Base-by-base conservation (phyloP, 2,329 filamentous ascomycete species). In the Exophiala phaeomuriformis region DNA sequence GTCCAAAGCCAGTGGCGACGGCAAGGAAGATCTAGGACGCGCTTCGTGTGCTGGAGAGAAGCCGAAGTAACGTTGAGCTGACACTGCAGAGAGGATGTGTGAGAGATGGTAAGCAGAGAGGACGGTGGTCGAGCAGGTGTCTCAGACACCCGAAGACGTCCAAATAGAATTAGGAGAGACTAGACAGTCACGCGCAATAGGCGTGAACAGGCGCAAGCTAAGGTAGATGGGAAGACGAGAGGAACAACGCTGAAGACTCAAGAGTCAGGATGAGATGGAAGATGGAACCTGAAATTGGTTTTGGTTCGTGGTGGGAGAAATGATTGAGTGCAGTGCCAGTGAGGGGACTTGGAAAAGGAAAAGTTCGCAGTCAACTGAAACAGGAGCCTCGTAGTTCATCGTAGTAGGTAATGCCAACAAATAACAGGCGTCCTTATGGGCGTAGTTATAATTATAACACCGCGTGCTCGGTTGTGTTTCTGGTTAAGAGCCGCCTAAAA, bases 81-180 rank as follows among this genome's bases (percentile, higher is more conserved):
- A 19, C 19, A 19, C 19, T 19, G 19, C 19, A 19, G 40, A 52
- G 43, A 51, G 40, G 44, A 41, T 51, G 47, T 51, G 49, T 49
- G 33, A 50, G 52, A 32, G 47, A 42, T 42, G 29, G 43, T 59
- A 32, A 55, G 48, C 53, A 48, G 53, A 44, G 51, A 40, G 45
- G 48, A 35, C 32, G 53, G 51, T 45, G 32, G 53, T 47, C 46
- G 49, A 40, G 8, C 19, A 56, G 51, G 51, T 59, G 57, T 59
- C 57, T 59, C 57, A 59, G 53, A 59, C 57, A 59, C 57, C 49
- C 47, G 41, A 39, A 32, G 40, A 42, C n/a, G 47, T 29, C 29
- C 19, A 43, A 39, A 33, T 29, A 33, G 30, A 47, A 47, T 35
- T 35, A 52, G 44, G 35, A 47, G 42, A 47, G 12, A 27, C 39